Conservation (phyloP, 352 stramenopile species). For the Thraustochytrium sp. region DNA sequence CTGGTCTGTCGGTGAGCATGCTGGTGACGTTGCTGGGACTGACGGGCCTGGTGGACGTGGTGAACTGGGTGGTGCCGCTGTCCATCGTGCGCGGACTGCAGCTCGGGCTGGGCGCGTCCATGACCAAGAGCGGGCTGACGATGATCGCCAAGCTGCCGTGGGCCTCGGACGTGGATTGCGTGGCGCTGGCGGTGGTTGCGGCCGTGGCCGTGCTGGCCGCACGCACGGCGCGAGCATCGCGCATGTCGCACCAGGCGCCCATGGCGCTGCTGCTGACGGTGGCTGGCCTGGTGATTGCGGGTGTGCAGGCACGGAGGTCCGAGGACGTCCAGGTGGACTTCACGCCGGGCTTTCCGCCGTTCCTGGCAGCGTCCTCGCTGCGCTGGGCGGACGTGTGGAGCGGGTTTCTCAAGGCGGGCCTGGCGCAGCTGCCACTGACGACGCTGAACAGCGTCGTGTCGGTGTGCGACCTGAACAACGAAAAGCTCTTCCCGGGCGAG, state of each 20-base stretch:
- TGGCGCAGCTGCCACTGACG: conserved; percentile 82
- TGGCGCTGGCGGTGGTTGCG: conserved; percentile 58
- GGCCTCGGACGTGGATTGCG: conserved; percentile 54
- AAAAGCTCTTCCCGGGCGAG: conserved; percentile 74
- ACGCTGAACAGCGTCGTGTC: conserved; percentile 84
- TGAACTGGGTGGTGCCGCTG: conserved; percentile 76
- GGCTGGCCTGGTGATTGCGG: conserved; percentile 10
- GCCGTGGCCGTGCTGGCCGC: conserved; percentile 51
- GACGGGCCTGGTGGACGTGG: conserved; percentile 79
- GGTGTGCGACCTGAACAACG: conserved; percentile 70
- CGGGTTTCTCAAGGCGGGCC: conserved; percentile 73
- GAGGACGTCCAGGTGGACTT: neutral
- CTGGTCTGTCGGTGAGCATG: conserved; percentile 71
- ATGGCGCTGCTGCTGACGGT: conserved; percentile 4
- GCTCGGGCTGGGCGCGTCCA: conserved; percentile 75
- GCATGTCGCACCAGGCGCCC: neutral
- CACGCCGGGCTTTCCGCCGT: conserved; percentile 47
- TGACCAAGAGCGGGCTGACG: conserved; percentile 74
- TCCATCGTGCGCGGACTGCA: conserved; percentile 80
- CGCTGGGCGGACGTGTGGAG: conserved; percentile 59
- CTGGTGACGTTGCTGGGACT: conserved; percentile 66
- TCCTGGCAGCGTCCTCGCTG: conserved; percentile 57
- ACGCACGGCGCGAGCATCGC: neutral
- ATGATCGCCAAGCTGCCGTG: conserved; percentile 55
- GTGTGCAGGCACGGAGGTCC: neutral